These are phyloP conservation scores for Euphrasia confusa DNA, from an alignment of 257 asterid species.

Conservation along the genomic window DNA sequence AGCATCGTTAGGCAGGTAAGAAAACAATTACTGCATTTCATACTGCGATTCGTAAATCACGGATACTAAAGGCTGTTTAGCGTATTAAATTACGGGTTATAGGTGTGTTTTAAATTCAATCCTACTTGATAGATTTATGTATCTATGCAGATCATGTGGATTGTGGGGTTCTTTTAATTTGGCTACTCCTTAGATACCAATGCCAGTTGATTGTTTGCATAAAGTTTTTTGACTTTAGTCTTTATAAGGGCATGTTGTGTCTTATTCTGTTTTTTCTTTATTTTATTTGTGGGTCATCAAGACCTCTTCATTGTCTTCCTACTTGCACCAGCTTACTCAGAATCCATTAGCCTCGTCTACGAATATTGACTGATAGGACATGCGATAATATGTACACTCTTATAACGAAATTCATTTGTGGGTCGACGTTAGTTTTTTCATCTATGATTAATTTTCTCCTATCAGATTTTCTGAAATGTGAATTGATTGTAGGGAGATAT, in stretches of 20 bases:
- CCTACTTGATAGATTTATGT: neutral
- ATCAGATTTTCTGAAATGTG: too few relatives aligned
- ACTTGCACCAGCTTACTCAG: neutral
- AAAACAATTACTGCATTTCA: too few relatives aligned
- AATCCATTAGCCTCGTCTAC: neutral
- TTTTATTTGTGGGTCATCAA: neutral
- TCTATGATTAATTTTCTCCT: too few relatives aligned
- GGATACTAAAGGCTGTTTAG: neutral
- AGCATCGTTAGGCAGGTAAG: conserved; percentile 72
- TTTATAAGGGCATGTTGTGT: conserved; percentile 8
- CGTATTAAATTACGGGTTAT: neutral
- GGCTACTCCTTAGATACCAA: conserved; percentile 1
- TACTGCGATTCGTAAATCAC: neutral
- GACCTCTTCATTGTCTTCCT: neutral
- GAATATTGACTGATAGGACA: too few relatives aligned
- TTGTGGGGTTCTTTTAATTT: conserved; percentile 1
- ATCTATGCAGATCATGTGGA: neutral
- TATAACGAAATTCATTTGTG: too few relatives aligned
- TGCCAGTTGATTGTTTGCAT: conserved; percentile 1
- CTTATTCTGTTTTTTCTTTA: neutral
- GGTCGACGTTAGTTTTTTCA: too few relatives aligned
- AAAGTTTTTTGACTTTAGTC: neutral
- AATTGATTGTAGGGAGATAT: conserved; percentile 52
- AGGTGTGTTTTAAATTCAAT: neutral
- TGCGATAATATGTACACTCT: too few relatives aligned